Evolutionary conservation across 306 rosid genomes (phyloP), one percentile per base, ranked within the genome.

Genomic region (Delonix regia): DNA sequence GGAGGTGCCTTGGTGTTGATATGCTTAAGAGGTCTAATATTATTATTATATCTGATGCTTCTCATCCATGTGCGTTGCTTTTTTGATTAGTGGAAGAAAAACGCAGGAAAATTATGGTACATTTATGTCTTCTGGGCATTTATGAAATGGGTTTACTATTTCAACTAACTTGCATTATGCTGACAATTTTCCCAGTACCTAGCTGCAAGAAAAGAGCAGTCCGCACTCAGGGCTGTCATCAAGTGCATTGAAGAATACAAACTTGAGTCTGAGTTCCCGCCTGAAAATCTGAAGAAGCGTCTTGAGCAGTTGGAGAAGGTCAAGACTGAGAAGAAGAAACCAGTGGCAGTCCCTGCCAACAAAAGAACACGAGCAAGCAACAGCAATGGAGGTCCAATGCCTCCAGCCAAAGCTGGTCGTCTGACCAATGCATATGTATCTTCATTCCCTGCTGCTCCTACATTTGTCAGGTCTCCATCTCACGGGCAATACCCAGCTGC

Each of bases 331-430:
- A 96, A 93, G 87, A 91, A 80, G 86, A 96, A 88, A 71, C 93
- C 97, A 39, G 89, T 55, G 73, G 88, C 77, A 21, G 92, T 90
- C 64, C 99, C 99, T 75, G 99, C 99, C 83, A 96, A 96, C 83
- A 96, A 96, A 72, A 89, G 99, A 85, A 91, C 97, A 45, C 85
- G 99, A 33, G 91, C 98, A 73, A 93, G 96, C 91, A 90, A 86
- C 78, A 93, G 94, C 88, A 90, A 83, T 61, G 98, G 98, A 19
- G 98, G 98, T 8, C 99, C 87, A 73, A 96, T 96, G 99, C 99
- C 98, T 78, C 99, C 99, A 8, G 98, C 99, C 82, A 96, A 96
- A 81, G 99, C 98, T 74, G 99, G 99, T n/a, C 98, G 99, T 74
- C 85, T 93, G 85, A 89, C 94, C 1, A 96, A 93, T 71, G 98